phyloP scores from a whole-genome alignment of 805 yeast genomes.

The Cephaloascus albidus region DNA sequence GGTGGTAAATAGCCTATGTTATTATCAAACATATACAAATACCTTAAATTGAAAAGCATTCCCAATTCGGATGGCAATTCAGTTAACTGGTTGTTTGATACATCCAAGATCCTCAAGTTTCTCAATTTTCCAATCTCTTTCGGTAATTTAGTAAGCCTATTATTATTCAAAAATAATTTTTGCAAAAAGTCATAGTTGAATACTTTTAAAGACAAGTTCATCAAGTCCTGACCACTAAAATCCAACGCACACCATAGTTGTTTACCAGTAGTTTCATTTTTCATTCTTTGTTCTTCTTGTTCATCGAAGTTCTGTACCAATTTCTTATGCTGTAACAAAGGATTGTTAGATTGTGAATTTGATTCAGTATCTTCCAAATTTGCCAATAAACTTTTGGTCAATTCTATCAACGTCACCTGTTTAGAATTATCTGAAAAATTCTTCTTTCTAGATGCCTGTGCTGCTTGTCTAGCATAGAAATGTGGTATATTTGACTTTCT shows the following conservation, averaged over 20 bases:
- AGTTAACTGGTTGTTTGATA: conserved; percentile 66
- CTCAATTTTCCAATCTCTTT: conserved; percentile 54
- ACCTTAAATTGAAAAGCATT: conserved; percentile 67
- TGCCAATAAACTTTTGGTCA: conserved; percentile 25
- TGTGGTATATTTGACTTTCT: conserved; percentile 61
- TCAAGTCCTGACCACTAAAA: conserved; percentile 80
- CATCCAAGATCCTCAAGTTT: conserved; percentile 73
- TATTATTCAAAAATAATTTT: conserved; percentile 80
- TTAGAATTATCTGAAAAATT: conserved; percentile 4
- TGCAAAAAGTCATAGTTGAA: conserved; percentile 81
- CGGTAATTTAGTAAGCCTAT: conserved; percentile 65
- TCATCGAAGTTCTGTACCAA: conserved; percentile 43
- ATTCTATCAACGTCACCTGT: conserved; percentile 23
- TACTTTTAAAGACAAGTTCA: conserved; percentile 58
- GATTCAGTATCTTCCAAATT: conserved; percentile 7
- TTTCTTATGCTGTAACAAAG: conserved; percentile 32
- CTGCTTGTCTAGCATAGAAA: conserved; percentile 78
- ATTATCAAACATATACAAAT: conserved; percentile 83
- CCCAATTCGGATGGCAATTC: conserved; percentile 84
- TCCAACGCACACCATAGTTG: conserved; percentile 95
- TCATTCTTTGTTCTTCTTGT: conserved; percentile 53
- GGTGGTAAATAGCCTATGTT: conserved; percentile 65
- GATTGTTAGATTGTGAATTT: conserved; percentile 13
- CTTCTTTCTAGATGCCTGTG: conserved; percentile 48
- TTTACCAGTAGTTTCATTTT: conserved; percentile 49